A percentile compares a stretch with the other conserved stretches of the same genome.
Conservation (phyloP, 2,329 filamentous ascomycete genomes). For the Xylariales sp. region DNA sequence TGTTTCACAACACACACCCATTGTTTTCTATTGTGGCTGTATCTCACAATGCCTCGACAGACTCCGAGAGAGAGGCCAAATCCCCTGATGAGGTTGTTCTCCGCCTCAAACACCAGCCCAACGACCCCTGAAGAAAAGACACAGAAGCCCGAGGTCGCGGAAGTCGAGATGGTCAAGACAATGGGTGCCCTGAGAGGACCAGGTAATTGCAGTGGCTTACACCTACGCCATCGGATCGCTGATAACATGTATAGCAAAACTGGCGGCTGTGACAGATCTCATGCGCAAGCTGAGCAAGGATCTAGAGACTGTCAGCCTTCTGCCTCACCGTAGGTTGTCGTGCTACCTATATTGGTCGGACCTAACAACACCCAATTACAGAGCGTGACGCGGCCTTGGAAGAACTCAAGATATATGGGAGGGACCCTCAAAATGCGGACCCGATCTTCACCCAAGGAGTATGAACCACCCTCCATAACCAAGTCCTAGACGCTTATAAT, state of each 20-base stretch:
- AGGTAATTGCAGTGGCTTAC: conserved; percentile 5
- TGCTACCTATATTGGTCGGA: conserved; percentile 2
- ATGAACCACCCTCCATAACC: conserved; percentile 22
- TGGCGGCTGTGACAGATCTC: conserved; percentile 11
- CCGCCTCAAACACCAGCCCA: not conserved
- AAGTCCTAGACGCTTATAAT: not conserved
- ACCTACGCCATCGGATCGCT: not conserved
- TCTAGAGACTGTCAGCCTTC: conserved; percentile 9
- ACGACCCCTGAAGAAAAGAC: not conserved
- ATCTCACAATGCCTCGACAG: conserved; percentile 3
- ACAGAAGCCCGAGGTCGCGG: not conserved
- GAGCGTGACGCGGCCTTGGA: conserved; percentile 60
- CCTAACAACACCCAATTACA: conserved; percentile 27
- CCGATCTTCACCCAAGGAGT: conserved; percentile 82
- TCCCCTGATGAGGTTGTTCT: conserved; percentile 3
- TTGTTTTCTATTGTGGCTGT: not conserved
- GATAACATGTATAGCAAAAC: conserved; percentile 9
- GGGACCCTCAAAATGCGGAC: conserved; percentile 66
- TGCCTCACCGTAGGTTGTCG: conserved; percentile 41
- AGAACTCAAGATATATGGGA: conserved; percentile 73
- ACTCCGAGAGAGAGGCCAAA: not conserved
- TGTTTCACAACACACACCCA: not conserved
- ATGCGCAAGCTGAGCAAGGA: conserved; percentile 12
- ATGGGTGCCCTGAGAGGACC: conserved; percentile 11
- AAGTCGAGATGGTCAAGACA: conserved; percentile 8